Conservation (phyloP, 1,284 basidiomycete genomes). For the Mycosarcoma mackinlayi region DNA sequence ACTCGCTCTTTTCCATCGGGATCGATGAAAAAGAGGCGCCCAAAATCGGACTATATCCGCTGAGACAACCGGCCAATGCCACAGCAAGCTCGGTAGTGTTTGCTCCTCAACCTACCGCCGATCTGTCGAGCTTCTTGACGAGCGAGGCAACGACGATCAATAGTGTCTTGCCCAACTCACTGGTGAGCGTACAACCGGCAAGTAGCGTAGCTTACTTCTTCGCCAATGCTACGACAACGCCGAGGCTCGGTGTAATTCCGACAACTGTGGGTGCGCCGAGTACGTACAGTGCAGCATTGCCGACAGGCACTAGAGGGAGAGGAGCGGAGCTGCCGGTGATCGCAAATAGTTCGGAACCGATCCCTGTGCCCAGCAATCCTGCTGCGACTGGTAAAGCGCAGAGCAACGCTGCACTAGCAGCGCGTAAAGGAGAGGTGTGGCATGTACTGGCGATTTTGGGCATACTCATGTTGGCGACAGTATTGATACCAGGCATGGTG, state of each 20-base stretch:
- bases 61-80: constrained; percentile 69
- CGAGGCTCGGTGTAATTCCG: constrained; percentile 20
- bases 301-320: constrained; percentile 3
- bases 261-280: constrained; percentile 17
- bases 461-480: no score
- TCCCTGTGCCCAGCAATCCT: constrained; percentile 41
- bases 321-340: constrained; percentile 28
- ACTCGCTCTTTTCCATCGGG: constrained; percentile 77
- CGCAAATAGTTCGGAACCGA: constrained; percentile 18
- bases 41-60: constrained; percentile 47
- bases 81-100: constrained; percentile 21
- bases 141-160: constrained; percentile 76
- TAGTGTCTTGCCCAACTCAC: constrained; percentile 80
- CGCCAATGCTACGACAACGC: constrained; percentile 70
- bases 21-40: constrained; percentile 41
- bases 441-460: no score
- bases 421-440: not conserved
- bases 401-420: no score
- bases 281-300: constrained; percentile 18
- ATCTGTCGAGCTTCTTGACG: constrained; percentile 74
- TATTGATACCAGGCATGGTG: no score
- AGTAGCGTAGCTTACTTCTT: constrained; percentile 78
- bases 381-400: constrained; percentile 17
- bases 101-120: constrained; percentile 33
- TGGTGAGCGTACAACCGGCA: constrained; percentile 77